phyloP scores from a whole-genome alignment of 106 monocot genomes.

The Dioscorea alata region DNA sequence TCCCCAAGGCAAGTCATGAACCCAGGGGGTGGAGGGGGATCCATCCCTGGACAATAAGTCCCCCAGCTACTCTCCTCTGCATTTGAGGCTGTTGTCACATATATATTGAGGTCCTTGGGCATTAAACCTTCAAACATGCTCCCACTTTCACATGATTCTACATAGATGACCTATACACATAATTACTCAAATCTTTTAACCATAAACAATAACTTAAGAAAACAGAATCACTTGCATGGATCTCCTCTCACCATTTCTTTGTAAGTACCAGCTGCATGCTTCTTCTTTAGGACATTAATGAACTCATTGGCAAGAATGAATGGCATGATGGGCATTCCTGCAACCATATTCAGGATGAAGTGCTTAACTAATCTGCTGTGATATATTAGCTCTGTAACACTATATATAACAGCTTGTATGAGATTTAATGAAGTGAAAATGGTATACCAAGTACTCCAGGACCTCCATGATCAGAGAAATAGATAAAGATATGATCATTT shows the following conservation, averaged over 20 bases:
- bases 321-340: slow-evolving; percentile 85
- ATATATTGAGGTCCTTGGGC: slow-evolving; percentile 69
- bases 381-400: not conserved
- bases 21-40: slow-evolving; percentile 57
- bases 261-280: slow-evolving; percentile 66
- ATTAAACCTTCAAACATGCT: slow-evolving; percentile 86
- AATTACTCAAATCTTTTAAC: not conserved
- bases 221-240: not conserved
- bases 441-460: slow-evolving; percentile 76
- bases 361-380: not conserved
- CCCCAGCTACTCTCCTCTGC: slow-evolving; percentile 86
- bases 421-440: not conserved
- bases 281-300: slow-evolving; percentile 68
- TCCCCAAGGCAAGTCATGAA: slow-evolving; percentile 80
- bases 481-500: slow-evolving; percentile 75
- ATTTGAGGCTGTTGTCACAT: slow-evolving; percentile 90
- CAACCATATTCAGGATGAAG: not conserved
- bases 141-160: slow-evolving; percentile 95
- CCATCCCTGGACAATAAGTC: slow-evolving; percentile 78
- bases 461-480: slow-evolving; percentile 90
- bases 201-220: not conserved
- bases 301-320: slow-evolving; percentile 64
- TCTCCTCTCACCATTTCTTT: slow-evolving; percentile 59
- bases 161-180: slow-evolving; percentile 67
- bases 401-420: not conserved